phyloP scores from a whole-genome alignment of 768 basidiomycete species.

The Mycena rebaudengoi region DNA sequence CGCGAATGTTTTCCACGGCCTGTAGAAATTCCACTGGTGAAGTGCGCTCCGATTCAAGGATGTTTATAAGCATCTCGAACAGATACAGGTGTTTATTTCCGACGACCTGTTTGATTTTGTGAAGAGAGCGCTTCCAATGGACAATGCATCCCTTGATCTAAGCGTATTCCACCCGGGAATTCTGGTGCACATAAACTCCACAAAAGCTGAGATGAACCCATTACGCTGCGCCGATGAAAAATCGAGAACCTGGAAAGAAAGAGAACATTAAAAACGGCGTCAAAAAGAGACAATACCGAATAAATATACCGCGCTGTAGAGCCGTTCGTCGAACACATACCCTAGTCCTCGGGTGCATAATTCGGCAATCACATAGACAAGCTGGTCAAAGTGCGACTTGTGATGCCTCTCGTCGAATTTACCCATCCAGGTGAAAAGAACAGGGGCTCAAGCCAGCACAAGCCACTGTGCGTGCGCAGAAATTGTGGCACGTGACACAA shows the following conservation, averaged over 20 bases:
- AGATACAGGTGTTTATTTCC: background rate
- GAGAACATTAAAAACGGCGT: background rate
- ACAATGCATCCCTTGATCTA: slow-evolving; percentile 2
- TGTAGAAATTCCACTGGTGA: background rate
- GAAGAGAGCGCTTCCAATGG: slow-evolving; percentile 2
- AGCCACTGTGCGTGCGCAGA: too few relatives aligned
- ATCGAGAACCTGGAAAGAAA: slow-evolving; percentile 1
- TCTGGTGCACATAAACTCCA: background rate
- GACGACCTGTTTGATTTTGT: slow-evolving; percentile 6
- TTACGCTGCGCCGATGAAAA: slow-evolving; percentile 14
- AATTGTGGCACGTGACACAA: too few relatives aligned
- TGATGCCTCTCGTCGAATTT: slow-evolving; percentile 9
- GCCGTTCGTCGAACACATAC: background rate
- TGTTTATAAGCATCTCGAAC: background rate
- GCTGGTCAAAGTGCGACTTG: slow-evolving; percentile 12
- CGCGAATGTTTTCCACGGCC: background rate
- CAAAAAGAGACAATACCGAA: background rate
- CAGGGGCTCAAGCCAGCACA: slow-evolving; percentile 3
- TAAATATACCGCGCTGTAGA: background rate
- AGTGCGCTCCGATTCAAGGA: background rate
- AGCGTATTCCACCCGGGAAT: slow-evolving; percentile 17
- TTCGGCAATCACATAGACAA: slow-evolving; percentile 1
- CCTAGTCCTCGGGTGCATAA: background rate
- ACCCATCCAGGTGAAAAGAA: slow-evolving; percentile 18
- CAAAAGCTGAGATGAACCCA: slow-evolving; percentile 3